phyloP scores from a whole-genome alignment of 176 grass and related monocot species.

The maize (Zea mays) region Zm-B73-REFERENCE-NAM-5.0 NC_050097.1:177338501-177339000 shows the following conservation, averaged over 20 bases:
- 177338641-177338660: conserved; percentile 73
- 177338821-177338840: conserved; percentile 99
- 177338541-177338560: not conserved
- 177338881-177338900: conserved; percentile 96
- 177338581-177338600: conserved; percentile 1
- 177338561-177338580: conserved; percentile 9
- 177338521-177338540: not conserved
- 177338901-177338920: conserved; percentile 32
- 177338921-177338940: conserved; percentile 27
- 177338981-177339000: too few relatives aligned
- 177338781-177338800: conserved; percentile 21
- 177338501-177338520: not conserved
- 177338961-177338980: too few relatives aligned
- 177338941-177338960: too few relatives aligned
- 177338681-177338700: conserved; percentile 97
- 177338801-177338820: conserved; percentile 99
- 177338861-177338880: conserved; percentile 94
- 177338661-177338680: conserved; percentile 68
- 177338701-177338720: conserved; percentile 98
- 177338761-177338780: conserved; percentile 29
- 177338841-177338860: conserved; percentile 79
- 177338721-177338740: conserved; percentile 76
- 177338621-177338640: conserved; percentile 87
- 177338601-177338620: conserved; percentile 63
- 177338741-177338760: conserved; percentile 39